Evolutionary conservation across 2,329 filamentous ascomycete genomes (phyloP), one percentile per base, ranked within the genome.

Genomic region (Cordyceps militaris): DNA sequence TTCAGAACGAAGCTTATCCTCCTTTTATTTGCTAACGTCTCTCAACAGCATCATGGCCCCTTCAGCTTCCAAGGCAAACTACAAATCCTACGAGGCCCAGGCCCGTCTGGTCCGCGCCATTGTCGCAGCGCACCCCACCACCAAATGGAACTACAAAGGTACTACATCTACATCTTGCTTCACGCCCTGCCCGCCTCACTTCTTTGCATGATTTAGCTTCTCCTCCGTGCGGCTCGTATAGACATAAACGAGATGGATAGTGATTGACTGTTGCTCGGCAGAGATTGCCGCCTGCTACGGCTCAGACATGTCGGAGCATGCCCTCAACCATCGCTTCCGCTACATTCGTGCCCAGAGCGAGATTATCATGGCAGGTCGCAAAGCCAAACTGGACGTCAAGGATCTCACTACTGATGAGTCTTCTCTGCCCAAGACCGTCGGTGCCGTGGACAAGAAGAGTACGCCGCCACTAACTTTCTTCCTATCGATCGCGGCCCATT

Each of bases 81-180:
- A 85, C 71, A 80, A 79, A 61, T 76, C 74, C 2, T 84, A 83
- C 66, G 83, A 86, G 67, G 75, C 79, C 0, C 81, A 83, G 62
- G 77, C 78, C 21, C 82, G 84, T 47, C 78, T 87, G 36, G 73
- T 86, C 3, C 79, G 82, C 1, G 83, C 84, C 5, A 78, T 86
- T 24, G 71, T 87, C 0, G 84, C 83, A 0, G 80, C 82, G 3
- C 76, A 81, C 56, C 78, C 78, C 0, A 72, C 73, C 0, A 65
- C 80, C 0, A 82, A 79, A 61, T 78, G 85, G 55, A 82, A 86
- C 66, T 85, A 81, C 68, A 81, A 79, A 65, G 82, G 84, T 87
- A 77, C 73, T 80, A 64, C 4, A 23, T 42, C 19, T 8, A 28
- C 56, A 57, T 44, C 36, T 30, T 57, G 14, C 24, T 23, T 23